phyloP scores from a whole-genome alignment of 345 rosid genomes.

The Excoecaria agallocha region DNA sequence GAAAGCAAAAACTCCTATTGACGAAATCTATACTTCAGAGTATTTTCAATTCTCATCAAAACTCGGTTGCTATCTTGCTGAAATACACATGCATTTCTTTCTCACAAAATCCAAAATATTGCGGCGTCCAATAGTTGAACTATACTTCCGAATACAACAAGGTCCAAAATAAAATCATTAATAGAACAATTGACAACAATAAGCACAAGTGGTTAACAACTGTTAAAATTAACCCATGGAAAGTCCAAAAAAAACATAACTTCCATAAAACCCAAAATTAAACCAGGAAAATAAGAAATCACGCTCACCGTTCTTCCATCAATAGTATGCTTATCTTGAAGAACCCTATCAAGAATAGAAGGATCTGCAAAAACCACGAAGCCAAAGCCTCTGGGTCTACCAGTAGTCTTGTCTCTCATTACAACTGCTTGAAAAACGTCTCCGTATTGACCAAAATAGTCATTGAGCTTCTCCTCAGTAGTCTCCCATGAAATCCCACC shows the following conservation, averaged over 20 bases:
- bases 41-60: too few relatives aligned
- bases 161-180: too few relatives aligned
- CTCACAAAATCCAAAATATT: too few relatives aligned
- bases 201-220: not conserved
- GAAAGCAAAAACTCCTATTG: too few relatives aligned
- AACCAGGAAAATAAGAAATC: not conserved
- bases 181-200: not conserved
- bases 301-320: slow-evolving; percentile 73
- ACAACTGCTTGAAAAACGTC: slow-evolving; percentile 65
- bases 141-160: not conserved
- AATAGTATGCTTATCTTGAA: slow-evolving; percentile 66
- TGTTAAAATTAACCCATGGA: not conserved
- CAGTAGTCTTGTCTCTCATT: slow-evolving; percentile 71
- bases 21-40: too few relatives aligned
- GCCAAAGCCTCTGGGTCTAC: slow-evolving; percentile 80
- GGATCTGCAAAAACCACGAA: slow-evolving; percentile 83
- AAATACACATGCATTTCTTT: too few relatives aligned
- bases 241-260: not conserved
- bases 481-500: slow-evolving; percentile 99
- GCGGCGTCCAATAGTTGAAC: not conserved
- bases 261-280: not conserved
- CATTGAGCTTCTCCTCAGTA: slow-evolving; percentile 59
- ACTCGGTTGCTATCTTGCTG: too few relatives aligned
- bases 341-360: slow-evolving; percentile 58
- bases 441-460: slow-evolving; percentile 66